Evolutionary conservation across 2,329 filamentous ascomycete genomes (phyloP).

Genomic region (Aspergillus sclerotialis): DNA sequence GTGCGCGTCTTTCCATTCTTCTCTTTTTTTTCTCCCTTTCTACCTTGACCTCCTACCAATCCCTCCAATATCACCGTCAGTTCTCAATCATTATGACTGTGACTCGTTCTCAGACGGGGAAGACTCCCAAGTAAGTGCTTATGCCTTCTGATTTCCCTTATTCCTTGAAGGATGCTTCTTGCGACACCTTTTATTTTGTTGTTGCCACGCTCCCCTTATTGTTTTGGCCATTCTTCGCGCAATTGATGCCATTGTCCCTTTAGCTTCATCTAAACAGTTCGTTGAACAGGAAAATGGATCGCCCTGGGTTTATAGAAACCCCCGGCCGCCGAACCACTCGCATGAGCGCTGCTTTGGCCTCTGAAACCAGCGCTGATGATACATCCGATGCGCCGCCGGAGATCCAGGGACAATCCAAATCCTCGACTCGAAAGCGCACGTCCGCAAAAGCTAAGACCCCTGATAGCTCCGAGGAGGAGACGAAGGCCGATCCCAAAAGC

Average conservation of each 20-base stretch:
- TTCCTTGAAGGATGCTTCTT: constrained; percentile 6
- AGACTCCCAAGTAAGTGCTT: constrained; percentile 44
- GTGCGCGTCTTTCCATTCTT: too few relatives aligned
- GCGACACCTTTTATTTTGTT: constrained; percentile 7
- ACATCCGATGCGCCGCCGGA: constrained; percentile 19
- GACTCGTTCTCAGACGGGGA: constrained; percentile 46
- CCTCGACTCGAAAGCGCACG: constrained; percentile 23
- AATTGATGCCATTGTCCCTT: constrained; percentile 6
- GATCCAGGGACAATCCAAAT: constrained; percentile 14
- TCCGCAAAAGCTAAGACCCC: constrained; percentile 22
- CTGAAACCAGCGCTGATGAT: constrained; percentile 25
- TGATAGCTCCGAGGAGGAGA: constrained; percentile 15
- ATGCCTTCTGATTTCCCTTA: too few relatives aligned
- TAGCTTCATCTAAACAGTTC: constrained; percentile 4
- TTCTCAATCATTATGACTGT: constrained; percentile 32
- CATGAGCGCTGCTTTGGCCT: constrained; percentile 30
- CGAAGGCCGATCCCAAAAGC: constrained; percentile 15
- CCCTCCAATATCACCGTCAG: constrained; percentile 4
- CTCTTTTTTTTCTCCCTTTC: constrained; percentile 2
- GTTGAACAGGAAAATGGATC: constrained; percentile 42
- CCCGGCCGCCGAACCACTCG: constrained; percentile 40
- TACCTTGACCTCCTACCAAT: constrained; percentile 4
- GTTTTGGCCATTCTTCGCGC: background rate
- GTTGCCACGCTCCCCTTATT: constrained; percentile 4
- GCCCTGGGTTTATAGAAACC: constrained; percentile 47